phyloP scores from a whole-genome alignment of 106 monocot species.

The Dendrobium officinale region DNA sequence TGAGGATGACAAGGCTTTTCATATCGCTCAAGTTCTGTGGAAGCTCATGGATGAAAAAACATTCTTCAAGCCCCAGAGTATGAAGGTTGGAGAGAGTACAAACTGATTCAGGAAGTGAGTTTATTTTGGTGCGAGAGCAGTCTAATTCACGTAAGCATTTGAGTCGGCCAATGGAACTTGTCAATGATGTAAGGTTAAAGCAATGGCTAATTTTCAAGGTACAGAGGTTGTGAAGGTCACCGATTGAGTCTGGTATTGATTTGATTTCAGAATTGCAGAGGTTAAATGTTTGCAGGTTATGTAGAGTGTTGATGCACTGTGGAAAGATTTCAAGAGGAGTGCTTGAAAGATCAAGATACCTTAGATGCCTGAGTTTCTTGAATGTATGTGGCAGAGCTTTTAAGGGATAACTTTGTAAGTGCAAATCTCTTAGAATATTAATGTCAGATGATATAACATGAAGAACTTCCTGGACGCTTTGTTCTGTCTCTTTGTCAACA shows the following conservation, averaged over 20 bases:
- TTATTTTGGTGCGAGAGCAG: not conserved
- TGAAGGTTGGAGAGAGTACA: slow-evolving; percentile 8
- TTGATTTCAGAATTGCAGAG: not conserved
- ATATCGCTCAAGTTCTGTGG: slow-evolving; percentile 10
- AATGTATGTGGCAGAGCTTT: not conserved
- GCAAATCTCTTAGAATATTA: slow-evolving; percentile 10
- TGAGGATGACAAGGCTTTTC: slow-evolving; percentile 10
- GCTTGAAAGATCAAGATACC: slow-evolving; percentile 6
- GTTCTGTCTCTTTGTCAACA: not conserved
- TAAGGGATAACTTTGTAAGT: not conserved
- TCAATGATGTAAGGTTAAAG: not conserved
- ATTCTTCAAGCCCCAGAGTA: not conserved
- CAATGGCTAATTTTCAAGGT: not conserved
- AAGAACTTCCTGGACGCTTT: not conserved
- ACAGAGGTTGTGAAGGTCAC: not conserved
- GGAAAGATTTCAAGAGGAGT: not conserved
- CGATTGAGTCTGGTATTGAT: not conserved
- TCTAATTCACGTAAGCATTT: slow-evolving; percentile 1
- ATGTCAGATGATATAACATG: not conserved
- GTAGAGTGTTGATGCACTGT: not conserved
- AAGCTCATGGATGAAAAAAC: not conserved
- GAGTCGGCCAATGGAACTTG: not conserved
- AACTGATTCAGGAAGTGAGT: slow-evolving; percentile 13
- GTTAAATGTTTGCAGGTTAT: slow-evolving; percentile 7
- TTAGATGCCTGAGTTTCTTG: slow-evolving; percentile 3